Conservation (phyloP, 805 yeast species). For the Scheffersomyces stipitis region DNA sequence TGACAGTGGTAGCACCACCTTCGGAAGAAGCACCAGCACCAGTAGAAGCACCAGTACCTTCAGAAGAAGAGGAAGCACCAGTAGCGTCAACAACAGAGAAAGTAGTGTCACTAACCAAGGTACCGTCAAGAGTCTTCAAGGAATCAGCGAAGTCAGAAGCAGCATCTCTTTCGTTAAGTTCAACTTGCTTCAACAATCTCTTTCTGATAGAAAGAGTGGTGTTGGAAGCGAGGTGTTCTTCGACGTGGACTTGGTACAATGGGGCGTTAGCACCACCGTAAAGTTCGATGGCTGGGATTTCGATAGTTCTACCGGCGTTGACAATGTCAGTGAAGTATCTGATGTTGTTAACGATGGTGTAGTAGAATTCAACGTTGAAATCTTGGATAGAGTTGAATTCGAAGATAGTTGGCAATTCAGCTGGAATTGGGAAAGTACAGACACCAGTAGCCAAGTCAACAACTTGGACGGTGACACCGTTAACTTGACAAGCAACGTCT, state of each 20-base stretch:
- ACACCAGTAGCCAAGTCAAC: conserved; percentile 42
- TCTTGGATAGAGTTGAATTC: conserved; percentile 26
- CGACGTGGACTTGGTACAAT: conserved; percentile 29
- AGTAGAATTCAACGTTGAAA: conserved; percentile 37
- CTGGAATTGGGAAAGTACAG: conserved; percentile 39
- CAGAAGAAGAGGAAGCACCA: conserved; percentile 8
- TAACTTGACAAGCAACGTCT: conserved; percentile 38
- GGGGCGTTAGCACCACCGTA: conserved; percentile 21
- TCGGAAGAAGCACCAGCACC: conserved; percentile 15
- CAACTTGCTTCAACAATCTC: conserved; percentile 29
- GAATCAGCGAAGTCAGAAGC: conserved; percentile 20
- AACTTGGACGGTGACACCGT: conserved; percentile 31
- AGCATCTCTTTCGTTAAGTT: conserved; percentile 31
- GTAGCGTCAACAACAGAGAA: conserved; percentile 14
- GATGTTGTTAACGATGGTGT: conserved; percentile 19
- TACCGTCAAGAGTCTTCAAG: conserved; percentile 26
- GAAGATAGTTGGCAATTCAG: conserved; percentile 24
- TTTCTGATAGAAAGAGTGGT: conserved; percentile 42
- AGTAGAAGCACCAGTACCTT: conserved; percentile 12
- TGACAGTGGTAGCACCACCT: conserved; percentile 12
- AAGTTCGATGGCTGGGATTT: conserved; percentile 31
- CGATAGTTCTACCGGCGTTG: conserved; percentile 32
- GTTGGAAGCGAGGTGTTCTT: conserved; percentile 31
- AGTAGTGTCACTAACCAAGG: conserved; percentile 13
- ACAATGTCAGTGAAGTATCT: conserved; percentile 35